Evolutionary conservation across 352 stramenopile species (phyloP).

Genomic region (Stephanocyclus meneghinianus): DNA sequence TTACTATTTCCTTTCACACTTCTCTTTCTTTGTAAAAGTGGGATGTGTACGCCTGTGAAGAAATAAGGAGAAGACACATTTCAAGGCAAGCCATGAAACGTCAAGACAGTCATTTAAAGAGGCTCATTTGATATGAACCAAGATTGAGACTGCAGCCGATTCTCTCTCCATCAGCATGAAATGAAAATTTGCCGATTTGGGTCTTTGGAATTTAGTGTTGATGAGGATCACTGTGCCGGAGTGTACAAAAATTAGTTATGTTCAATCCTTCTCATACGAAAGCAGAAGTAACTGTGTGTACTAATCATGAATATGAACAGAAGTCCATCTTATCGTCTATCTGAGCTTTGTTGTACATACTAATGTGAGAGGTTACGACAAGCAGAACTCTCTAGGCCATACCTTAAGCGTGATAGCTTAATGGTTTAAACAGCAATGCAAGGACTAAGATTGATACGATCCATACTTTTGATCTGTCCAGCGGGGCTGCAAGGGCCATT

Average conservation of each 20-base stretch:
- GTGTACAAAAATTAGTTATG: no score
- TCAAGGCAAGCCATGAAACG: not conserved
- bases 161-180: no score
- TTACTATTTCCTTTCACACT: not conserved
- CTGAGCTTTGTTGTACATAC: no score
- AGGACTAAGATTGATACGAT: not conserved
- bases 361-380: not conserved
- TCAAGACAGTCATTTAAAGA: not conserved
- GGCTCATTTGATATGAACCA: not conserved
- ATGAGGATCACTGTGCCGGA: no score
- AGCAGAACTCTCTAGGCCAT: not conserved
- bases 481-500: not conserved
- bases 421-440: slow-evolving; percentile 4
- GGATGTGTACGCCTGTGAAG: slow-evolving; percentile 40
- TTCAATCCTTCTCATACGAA: no score
- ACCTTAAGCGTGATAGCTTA: not conserved
- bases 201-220: no score
- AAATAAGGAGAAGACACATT: slow-evolving; percentile 21
- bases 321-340: no score
- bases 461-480: not conserved
- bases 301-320: no score
- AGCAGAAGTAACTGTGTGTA: no score
- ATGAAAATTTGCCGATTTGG: not conserved
- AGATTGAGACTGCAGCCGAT: no score
- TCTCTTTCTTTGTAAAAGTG: not conserved